Percentiles rank a stretch among this genome's conserved stretches.
Conservation (phyloP, 768 basidiomycete genomes). For the Tricholoma matsutake region DNA sequence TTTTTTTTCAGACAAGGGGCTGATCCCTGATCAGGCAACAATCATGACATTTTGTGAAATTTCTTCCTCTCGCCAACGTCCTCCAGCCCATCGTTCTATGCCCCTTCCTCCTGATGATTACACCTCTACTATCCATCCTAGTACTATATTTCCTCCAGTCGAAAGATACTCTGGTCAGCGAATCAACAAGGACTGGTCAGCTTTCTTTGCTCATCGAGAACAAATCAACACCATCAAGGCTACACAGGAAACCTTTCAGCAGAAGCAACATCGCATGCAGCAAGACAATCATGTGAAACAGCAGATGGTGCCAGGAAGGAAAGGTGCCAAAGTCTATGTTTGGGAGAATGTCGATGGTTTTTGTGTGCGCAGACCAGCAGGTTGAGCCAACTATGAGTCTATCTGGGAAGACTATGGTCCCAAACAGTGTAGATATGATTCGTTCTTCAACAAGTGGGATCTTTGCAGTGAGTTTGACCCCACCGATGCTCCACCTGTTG, state of each 20-base stretch:
- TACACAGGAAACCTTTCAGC: background rate
- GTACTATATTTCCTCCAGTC: too few relatives aligned
- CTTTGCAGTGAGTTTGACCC: slow-evolving; percentile 14
- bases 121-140: too few relatives aligned
- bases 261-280: background rate
- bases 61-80: too few relatives aligned
- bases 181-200: too few relatives aligned
- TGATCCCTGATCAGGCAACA: too few relatives aligned
- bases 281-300: background rate
- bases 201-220: too few relatives aligned
- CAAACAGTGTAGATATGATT: slow-evolving; percentile 15
- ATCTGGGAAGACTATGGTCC: too few relatives aligned
- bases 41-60: too few relatives aligned
- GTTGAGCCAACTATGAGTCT: slow-evolving; percentile 6
- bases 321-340: slow-evolving; percentile 17
- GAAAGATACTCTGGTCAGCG: too few relatives aligned
- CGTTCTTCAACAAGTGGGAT: slow-evolving; percentile 21
- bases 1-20: too few relatives aligned
- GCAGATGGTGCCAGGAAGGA: slow-evolving; percentile 11
- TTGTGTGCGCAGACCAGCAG: slow-evolving; percentile 15
- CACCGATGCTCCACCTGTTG: background rate
- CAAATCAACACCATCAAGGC: background rate
- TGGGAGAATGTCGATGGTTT: slow-evolving; percentile 21
- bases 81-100: too few relatives aligned
- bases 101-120: too few relatives aligned